Percentiles rank a stretch among this genome's conserved stretches.
These are phyloP conservation scores for Zygosaccharomyces bailii DNA, from an alignment of 805 yeast genomes.

Conservation along the genomic window DNA sequence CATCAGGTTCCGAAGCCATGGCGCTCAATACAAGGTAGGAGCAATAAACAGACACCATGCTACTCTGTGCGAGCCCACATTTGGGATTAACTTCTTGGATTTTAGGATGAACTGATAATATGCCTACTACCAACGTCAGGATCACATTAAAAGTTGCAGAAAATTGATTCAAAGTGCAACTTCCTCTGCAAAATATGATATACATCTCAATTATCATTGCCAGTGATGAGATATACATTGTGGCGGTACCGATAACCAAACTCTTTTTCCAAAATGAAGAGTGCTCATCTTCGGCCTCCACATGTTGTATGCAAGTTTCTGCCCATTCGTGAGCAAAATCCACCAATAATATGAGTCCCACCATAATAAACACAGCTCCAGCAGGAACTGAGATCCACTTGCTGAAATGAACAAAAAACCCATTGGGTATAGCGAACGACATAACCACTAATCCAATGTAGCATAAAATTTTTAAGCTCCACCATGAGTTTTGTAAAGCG, in stretches of 20 bases:
- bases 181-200: constrained; percentile 71
- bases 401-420: constrained; percentile 85
- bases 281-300: constrained; percentile 71
- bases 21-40: constrained; percentile 89
- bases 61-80: constrained; percentile 94
- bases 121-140: constrained; percentile 60
- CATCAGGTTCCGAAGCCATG: constrained; percentile 95
- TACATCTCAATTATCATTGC: constrained; percentile 77
- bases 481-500: constrained; percentile 83
- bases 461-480: constrained; percentile 70
- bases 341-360: constrained; percentile 84
- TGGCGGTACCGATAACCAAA: constrained; percentile 78
- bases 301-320: constrained; percentile 85
- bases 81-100: constrained; percentile 91
- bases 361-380: constrained; percentile 79
- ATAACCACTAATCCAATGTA: constrained; percentile 56
- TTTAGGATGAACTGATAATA: constrained; percentile 69
- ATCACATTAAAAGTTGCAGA: constrained; percentile 77
- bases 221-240: constrained; percentile 75
- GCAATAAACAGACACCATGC: constrained; percentile 93
- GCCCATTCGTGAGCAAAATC: constrained; percentile 99
- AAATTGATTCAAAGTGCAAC: constrained; percentile 86
- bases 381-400: constrained; percentile 81
- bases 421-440: constrained; percentile 81
- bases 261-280: constrained; percentile 70